Base-by-base conservation (phyloP, 805 yeast species). In the Groenewaldozyma tartarivorans region DNA sequence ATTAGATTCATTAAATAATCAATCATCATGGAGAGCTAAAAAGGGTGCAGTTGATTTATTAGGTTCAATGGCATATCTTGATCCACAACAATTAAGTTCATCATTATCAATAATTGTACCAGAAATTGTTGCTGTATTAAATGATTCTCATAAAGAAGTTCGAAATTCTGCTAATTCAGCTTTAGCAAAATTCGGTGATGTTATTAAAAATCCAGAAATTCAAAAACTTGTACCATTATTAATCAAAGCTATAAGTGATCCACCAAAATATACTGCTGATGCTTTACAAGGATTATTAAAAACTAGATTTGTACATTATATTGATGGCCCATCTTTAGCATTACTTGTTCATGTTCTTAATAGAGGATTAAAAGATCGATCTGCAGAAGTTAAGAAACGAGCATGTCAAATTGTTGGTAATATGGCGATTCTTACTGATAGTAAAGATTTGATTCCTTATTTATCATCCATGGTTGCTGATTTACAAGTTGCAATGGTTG, bases 391-490 rank as follows among this genome's bases (percentile, higher is more conserved):
- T 4, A 92, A 90, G 67, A 77, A 83, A 59, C 86, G 86, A 60
- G 90, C 97, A 0, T 88, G 97, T 61, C 96, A 92, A 63, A 90
- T 92, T 68, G 96, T 92, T 22, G 99, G 99, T 48, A 92, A 92
- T 57, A 92, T 92, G 97, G 87, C 97, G 1, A 86, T 92, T 58
- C 69, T 92, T 53, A 96, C 94, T 15, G 97, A 90, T 53, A 70
- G 85, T 15, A 76, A 74, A 50, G 98, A 92, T 59, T 69, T 92
- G 45, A 62, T 76, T 39, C 96, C 96, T 20, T 92, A 92, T 62
- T 67, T 92, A 53, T 73, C 77, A 18, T 75, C 77, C 33, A 69
- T 92, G 51, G 80, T 90, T 34, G 70, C 77, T 7, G 96, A 87
- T 52, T 73, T 92, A 45, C 95, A 92, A 60, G 69, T 74, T 33